Evolutionary conservation across 1,284 basidiomycete genomes (phyloP), one percentile per base, ranked within the genome.

Genomic region (Exobasidium rhododendri): DNA sequence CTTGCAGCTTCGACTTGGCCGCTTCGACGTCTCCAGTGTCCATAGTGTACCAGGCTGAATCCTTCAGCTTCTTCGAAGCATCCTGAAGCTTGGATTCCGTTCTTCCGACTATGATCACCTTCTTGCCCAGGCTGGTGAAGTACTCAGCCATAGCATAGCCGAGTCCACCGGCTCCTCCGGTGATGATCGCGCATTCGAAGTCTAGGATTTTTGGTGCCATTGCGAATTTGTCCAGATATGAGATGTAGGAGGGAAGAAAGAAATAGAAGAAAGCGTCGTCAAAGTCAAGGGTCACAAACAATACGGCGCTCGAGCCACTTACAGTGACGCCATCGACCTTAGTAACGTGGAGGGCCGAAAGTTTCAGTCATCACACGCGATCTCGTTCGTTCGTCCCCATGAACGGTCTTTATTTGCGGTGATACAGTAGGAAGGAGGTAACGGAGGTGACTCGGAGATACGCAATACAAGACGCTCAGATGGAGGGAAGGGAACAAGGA

Each of bases 51-150:
- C 78, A 81, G 1, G 74, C 67, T 0, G 75, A 73, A 20, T 72
- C 70, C 20, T 77, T 74, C 47, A 74, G 65, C 59, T 81, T 78
- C 50, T 68, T 63, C 29, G 73, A 66, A 7, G 80, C 75, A 28
- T 73, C 61, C 32, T 62, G 54, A 11, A 82, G 67, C 47, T 66
- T 80, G n/a, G 73, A 71, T 50, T 81, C 80, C 14, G 80, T 79
- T 13, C 81, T 68, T 20, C 80, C 81, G 24, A 77, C 80, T 13
- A 82, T 63, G 55, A 81, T 72, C 35, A 82, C 80, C 59, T 80
- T 80, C 60, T 81, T 82, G 49, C 78, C 76, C 14, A 70, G 67
- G 7, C 67, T 63, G 56, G 79, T 68, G 14, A 81, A 70, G 52
- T 78, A 79, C n/a, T 73, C 66, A 43, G 81, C 80, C 73, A 82